Conservation (phyloP, 805 yeast species). For the Saccharomycopsis olivae region DNA sequence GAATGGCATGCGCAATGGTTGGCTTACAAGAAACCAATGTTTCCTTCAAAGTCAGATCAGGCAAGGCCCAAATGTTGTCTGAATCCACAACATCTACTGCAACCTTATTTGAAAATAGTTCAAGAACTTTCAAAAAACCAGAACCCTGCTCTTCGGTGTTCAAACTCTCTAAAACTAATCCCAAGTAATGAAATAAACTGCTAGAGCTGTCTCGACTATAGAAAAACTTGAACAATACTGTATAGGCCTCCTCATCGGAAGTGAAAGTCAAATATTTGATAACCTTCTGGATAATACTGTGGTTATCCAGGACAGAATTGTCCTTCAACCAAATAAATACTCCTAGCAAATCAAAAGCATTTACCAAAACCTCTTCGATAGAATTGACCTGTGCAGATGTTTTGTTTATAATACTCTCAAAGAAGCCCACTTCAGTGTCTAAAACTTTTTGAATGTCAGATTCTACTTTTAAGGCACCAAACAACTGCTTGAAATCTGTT, state of each 20-base stretch:
- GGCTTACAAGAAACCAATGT: too few relatives aligned
- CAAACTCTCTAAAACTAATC: background rate
- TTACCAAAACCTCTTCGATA: slow-evolving; percentile 6
- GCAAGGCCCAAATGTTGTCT: too few relatives aligned
- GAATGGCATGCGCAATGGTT: too few relatives aligned
- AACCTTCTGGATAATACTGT: background rate
- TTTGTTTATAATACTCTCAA: slow-evolving; percentile 4
- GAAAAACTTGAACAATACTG: slow-evolving; percentile 5
- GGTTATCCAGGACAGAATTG: background rate
- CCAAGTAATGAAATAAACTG: background rate
- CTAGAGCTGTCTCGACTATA: background rate
- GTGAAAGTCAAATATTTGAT: slow-evolving; percentile 3
- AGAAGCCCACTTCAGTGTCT: slow-evolving; percentile 3
- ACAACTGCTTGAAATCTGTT: background rate
- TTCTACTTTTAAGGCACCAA: background rate
- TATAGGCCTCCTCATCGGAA: background rate
- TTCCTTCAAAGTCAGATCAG: too few relatives aligned
- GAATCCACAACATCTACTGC: too few relatives aligned
- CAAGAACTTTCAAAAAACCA: too few relatives aligned
- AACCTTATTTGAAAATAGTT: too few relatives aligned
- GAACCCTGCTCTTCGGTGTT: too few relatives aligned
- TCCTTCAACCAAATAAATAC: background rate
- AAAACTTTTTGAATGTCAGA: background rate
- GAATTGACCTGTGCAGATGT: background rate
- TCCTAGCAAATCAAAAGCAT: slow-evolving; percentile 11